phyloP scores from a whole-genome alignment of 371 early-diverging fungal species.

The Synchytrium microbalum region DNA sequence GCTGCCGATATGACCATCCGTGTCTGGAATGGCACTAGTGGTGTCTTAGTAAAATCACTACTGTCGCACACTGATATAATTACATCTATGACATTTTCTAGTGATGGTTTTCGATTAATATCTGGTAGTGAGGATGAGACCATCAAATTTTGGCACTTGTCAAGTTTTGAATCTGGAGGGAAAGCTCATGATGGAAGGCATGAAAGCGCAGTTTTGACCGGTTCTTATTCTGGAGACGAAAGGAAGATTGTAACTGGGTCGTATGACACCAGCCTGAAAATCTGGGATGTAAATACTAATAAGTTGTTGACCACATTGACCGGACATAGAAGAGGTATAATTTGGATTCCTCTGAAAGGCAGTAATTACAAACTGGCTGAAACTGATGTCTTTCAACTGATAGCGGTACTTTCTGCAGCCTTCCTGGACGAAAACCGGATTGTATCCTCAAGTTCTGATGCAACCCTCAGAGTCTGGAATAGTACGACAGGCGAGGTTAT shows the following conservation, averaged over 20 bases:
- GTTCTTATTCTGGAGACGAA: constrained; percentile 86
- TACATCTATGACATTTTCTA: constrained; percentile 83
- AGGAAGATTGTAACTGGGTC: constrained; percentile 83
- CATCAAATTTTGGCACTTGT: no score
- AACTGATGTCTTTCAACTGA: background rate
- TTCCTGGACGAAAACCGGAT: constrained; percentile 34
- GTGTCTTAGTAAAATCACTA: constrained; percentile 73
- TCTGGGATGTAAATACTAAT: constrained; percentile 66
- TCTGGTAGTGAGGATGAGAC: no score
- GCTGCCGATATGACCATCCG: constrained; percentile 92
- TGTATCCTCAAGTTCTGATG: constrained; percentile 84
- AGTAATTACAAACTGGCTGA: constrained; percentile 10
- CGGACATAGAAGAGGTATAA: constrained; percentile 90
- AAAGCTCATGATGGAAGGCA: constrained; percentile 10
- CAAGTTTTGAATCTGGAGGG: no score
- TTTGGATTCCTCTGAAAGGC: constrained; percentile 87
- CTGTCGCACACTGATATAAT: constrained; percentile 94
- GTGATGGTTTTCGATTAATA: no score
- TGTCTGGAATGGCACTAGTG: constrained; percentile 78
- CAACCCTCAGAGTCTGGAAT: constrained; percentile 92
- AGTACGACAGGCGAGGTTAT: constrained; percentile 60
- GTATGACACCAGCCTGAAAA: constrained; percentile 87
- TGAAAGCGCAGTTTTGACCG: constrained; percentile 90
- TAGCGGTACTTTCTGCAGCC: background rate
- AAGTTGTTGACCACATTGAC: constrained; percentile 62